A percentile compares a stretch with the other conserved stretches of the same genome.
Conservation (phyloP, 805 yeast species). For the Komagataella kurtzmanii region DNA sequence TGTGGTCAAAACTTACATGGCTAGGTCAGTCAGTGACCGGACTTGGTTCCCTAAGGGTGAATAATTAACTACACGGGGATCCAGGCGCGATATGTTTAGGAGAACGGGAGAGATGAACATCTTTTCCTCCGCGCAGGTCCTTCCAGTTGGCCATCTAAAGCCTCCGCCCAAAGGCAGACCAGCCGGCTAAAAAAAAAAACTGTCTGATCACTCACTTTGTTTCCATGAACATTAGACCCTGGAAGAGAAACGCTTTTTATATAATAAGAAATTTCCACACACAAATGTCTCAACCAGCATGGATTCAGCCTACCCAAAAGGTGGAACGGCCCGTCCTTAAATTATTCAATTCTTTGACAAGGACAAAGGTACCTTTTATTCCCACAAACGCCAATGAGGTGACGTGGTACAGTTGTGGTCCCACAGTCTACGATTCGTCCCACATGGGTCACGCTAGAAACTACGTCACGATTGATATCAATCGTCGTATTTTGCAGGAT, state of each 20-base stretch:
- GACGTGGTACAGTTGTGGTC: constrained; percentile 97
- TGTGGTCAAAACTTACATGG: neutral
- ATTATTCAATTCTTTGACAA: constrained; percentile 73
- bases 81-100: neutral
- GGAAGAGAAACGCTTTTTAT: neutral
- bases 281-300: constrained; percentile 10
- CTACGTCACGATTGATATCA: constrained; percentile 88
- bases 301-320: constrained; percentile 16
- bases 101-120: no score
- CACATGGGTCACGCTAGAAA: constrained; percentile 99
- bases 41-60: neutral
- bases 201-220: neutral
- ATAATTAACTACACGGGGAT: neutral
- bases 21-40: neutral
- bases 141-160: neutral
- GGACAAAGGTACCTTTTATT: constrained; percentile 66
- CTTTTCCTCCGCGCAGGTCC: neutral
- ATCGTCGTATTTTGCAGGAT: constrained; percentile 78
- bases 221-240: neutral
- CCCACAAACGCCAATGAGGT: constrained; percentile 55
- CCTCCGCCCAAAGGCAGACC: neutral
- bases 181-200: neutral
- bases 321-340: constrained; percentile 31
- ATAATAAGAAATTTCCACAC: neutral
- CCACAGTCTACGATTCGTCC: constrained; percentile 90